phyloP scores from a whole-genome alignment of 2,329 filamentous ascomycete genomes.

The Phyllosticta citrichinensis region DNA sequence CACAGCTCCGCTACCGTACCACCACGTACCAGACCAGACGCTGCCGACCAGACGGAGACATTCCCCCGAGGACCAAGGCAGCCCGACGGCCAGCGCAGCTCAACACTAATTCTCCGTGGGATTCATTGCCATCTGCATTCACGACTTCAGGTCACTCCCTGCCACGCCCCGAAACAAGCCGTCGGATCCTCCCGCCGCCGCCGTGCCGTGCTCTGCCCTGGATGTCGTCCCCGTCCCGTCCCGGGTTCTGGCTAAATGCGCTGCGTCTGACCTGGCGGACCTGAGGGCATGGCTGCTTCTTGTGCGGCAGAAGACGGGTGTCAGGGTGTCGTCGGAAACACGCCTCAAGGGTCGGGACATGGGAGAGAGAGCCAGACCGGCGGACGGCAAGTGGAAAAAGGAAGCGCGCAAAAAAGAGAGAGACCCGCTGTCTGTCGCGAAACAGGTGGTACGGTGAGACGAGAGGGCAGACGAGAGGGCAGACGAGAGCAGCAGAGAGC shows the following conservation, averaged over 20 bases:
- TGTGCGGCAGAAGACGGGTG: not conserved
- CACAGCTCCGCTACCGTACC: too few species aligned
- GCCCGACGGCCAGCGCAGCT: too few species aligned
- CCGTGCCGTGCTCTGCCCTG: not conserved
- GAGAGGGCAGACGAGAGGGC: not conserved
- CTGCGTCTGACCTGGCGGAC: not conserved
- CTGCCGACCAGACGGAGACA: too few species aligned
- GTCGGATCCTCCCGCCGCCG: not conserved
- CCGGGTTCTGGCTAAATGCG: not conserved
- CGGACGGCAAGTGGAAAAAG: not conserved
- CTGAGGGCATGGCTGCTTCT: not conserved
- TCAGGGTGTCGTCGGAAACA: too few species aligned
- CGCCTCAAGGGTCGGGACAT: not conserved
- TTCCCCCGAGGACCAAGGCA: too few species aligned
- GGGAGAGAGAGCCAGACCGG: not conserved
- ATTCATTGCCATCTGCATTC: too few species aligned
- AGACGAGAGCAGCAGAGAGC: not conserved
- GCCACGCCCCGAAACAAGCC: not conserved
- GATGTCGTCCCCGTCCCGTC: too few species aligned
- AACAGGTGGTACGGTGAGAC: not conserved
- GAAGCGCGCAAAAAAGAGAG: not conserved
- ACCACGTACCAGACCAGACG: too few species aligned
- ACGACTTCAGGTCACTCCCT: not conserved
- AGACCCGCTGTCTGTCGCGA: not conserved
- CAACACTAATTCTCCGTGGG: too few species aligned